These are phyloP conservation scores for Mycena vitilis DNA, from an alignment of 768 basidiomycete genomes.

Conservation along the genomic window DNA sequence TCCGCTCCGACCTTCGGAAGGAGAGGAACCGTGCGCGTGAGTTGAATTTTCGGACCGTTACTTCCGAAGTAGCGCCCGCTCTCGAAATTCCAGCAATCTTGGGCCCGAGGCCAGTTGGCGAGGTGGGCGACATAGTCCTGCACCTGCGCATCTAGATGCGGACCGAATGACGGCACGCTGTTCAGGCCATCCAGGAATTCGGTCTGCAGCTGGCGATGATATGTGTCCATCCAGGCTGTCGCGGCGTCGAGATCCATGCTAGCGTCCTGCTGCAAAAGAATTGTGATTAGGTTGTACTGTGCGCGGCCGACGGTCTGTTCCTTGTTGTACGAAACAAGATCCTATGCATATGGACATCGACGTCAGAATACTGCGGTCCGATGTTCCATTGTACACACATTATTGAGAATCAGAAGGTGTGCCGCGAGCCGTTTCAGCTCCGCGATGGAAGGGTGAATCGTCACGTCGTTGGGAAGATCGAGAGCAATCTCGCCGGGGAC, in stretches of 20 bases:
- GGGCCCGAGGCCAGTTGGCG: not conserved
- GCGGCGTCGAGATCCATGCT: not conserved
- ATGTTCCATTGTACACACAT: not conserved
- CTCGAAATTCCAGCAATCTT: slow-evolving; percentile 9
- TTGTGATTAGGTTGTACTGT: not conserved
- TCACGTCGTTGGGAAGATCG: not conserved
- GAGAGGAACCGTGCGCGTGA: not conserved
- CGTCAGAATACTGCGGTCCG: not conserved
- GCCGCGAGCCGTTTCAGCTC: not conserved
- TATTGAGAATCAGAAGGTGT: not conserved
- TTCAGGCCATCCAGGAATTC: not conserved
- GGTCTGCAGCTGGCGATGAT: not conserved
- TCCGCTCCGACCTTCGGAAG: not conserved
- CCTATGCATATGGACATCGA: not conserved
- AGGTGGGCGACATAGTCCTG: not conserved
- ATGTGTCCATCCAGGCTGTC: not conserved
- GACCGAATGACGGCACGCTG: not conserved
- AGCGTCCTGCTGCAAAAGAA: not conserved
- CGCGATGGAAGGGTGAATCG: not conserved
- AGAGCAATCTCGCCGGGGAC: not conserved
- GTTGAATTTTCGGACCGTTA: not conserved
- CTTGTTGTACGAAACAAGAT: slow-evolving; percentile 1
- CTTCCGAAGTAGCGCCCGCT: not conserved
- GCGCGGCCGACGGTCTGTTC: not conserved
- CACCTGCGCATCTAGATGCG: not conserved